A percentile compares a stretch with the other conserved stretches of the same genome.
Conservation (phyloP, 2,329 filamentous ascomycete genomes). For the Pseudopithomyces chartarum region DNA sequence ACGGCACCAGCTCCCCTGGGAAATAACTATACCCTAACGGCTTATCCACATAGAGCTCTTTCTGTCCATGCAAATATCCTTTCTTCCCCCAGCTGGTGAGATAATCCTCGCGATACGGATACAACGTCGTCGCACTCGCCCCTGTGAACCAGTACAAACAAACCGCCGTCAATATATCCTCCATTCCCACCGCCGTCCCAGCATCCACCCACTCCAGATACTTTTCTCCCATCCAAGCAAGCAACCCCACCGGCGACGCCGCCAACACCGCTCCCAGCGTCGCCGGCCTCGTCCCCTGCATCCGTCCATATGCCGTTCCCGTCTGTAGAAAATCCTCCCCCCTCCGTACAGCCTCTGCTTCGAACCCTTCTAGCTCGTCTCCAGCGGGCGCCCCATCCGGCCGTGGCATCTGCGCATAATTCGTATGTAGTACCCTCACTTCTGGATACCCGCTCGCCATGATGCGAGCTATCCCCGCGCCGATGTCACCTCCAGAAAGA, state of each 20-base stretch:
- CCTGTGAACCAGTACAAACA: conserved; percentile 63
- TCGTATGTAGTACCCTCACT: conserved; percentile 53
- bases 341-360: conserved; percentile 44
- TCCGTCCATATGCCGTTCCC: conserved; percentile 56
- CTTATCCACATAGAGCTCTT: conserved; percentile 42
- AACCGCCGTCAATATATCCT: conserved; percentile 56
- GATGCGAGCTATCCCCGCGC: conserved; percentile 50
- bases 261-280: conserved; percentile 62
- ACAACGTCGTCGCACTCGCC: conserved; percentile 55
- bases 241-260: conserved; percentile 59
- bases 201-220: conserved; percentile 59
- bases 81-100: neutral
- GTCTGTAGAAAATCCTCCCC: conserved; percentile 46
- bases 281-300: conserved; percentile 60
- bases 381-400: conserved; percentile 23
- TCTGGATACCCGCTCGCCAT: conserved; percentile 50
- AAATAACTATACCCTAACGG: conserved; percentile 52
- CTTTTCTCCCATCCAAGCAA: conserved; percentile 65
- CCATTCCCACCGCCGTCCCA: conserved; percentile 36
- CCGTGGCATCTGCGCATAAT: conserved; percentile 30
- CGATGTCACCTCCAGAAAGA: conserved; percentile 63
- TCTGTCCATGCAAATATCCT: conserved; percentile 19
- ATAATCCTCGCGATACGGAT: conserved; percentile 52
- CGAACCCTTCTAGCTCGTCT: conserved; percentile 25
- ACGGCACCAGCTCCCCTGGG: conserved; percentile 47